A percentile compares a stretch with the other conserved stretches of the same genome.
Conservation (phyloP, 441 rosid genomes). For the Raphanus hybrid region DNA sequence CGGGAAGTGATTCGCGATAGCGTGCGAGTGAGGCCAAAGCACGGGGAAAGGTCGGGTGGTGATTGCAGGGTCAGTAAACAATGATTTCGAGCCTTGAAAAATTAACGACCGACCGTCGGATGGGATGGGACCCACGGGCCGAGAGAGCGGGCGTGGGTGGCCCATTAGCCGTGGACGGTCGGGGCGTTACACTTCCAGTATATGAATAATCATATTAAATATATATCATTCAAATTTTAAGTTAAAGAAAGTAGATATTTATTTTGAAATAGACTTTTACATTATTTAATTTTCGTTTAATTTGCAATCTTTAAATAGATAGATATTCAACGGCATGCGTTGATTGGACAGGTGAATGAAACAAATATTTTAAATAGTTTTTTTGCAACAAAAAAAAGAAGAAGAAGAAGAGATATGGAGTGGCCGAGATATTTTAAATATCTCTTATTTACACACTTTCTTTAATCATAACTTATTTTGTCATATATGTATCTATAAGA, state of each 20-base stretch:
- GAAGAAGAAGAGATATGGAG: slow-evolving; percentile 25
- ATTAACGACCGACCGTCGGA: no score
- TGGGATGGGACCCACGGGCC: no score
- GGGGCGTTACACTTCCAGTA: no score
- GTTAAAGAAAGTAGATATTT: no score
- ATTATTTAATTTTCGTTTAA: not conserved
- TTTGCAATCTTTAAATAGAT: slow-evolving; percentile 24
- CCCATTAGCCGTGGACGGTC: no score
- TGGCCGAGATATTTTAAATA: not conserved
- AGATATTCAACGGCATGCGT: slow-evolving; percentile 30
- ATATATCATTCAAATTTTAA: not conserved
- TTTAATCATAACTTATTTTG: slow-evolving; percentile 30
- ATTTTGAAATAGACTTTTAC: slow-evolving; percentile 2
- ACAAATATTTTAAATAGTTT: not conserved
- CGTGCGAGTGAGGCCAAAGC: no score
- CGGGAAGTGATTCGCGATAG: no score
- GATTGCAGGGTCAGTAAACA: no score
- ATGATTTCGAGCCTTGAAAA: no score
- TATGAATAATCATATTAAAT: slow-evolving; percentile 10
- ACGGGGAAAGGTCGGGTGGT: no score
- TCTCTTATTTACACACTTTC: slow-evolving; percentile 40
- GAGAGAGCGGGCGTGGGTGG: no score
- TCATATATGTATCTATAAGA: not conserved
- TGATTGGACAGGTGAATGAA: slow-evolving; percentile 37
- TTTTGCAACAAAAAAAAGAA: no score